These are phyloP conservation scores for Phytopythium mirpurense DNA, from an alignment of 352 stramenopile species.

Conservation along the genomic window DNA sequence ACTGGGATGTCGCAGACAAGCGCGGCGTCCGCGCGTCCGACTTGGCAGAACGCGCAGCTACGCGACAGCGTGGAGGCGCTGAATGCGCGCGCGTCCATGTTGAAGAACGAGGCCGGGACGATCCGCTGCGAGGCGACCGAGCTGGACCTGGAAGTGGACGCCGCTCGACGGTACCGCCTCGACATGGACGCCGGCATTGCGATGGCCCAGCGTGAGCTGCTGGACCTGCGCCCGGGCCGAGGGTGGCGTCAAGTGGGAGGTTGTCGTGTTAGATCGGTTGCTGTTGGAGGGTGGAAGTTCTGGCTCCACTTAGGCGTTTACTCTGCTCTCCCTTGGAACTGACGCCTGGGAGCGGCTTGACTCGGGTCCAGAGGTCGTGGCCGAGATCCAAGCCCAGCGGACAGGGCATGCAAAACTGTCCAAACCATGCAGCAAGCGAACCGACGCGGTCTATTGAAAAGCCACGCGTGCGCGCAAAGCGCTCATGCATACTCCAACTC, in stretches of 20 bases:
- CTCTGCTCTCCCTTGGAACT: background rate
- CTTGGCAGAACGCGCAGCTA: slow-evolving; percentile 5
- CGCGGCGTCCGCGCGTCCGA: slow-evolving; percentile 29
- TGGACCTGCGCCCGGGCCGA: background rate
- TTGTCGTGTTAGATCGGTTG: background rate
- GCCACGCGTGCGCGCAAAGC: background rate
- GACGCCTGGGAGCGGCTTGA: background rate
- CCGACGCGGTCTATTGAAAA: background rate
- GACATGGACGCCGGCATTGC: background rate
- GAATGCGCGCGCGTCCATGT: background rate
- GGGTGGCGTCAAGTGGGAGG: background rate
- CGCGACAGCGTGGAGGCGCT: background rate
- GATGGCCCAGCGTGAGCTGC: background rate
- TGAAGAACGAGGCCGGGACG: background rate
- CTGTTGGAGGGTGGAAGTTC: background rate
- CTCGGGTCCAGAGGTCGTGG: background rate
- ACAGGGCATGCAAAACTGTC: too few species aligned
- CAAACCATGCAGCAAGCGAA: too few species aligned
- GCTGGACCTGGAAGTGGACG: background rate
- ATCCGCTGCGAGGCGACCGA: background rate
- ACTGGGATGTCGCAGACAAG: slow-evolving; percentile 21
- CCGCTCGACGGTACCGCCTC: background rate
- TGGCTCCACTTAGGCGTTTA: background rate
- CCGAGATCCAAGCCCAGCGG: background rate
- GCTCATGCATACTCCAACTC: background rate